Evolutionary conservation across 345 rosid species (phyloP).

Genomic region (sweet orange (Citrus sinensis)): DNA sequence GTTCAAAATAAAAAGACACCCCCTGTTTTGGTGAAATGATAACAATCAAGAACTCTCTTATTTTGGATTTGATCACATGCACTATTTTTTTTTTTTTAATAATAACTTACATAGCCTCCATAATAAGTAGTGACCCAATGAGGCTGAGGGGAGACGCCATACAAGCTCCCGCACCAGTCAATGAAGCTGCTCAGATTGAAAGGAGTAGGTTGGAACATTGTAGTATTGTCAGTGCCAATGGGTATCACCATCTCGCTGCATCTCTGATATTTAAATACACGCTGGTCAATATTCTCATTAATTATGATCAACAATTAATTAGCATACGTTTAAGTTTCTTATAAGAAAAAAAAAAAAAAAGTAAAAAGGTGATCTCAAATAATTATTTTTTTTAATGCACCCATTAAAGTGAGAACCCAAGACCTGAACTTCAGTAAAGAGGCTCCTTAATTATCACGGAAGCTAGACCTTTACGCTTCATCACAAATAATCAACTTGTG

Average conservation of each 20-base stretch:
- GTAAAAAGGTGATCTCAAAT: too few species aligned
- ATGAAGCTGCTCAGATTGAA: conserved; percentile 14
- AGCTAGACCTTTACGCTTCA: too few species aligned
- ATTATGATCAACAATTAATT: background rate
- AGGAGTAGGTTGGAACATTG: conserved; percentile 36
- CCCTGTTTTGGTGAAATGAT: too few species aligned
- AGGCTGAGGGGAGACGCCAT: conserved; percentile 43
- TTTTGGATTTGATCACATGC: too few species aligned
- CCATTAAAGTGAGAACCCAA: too few species aligned
- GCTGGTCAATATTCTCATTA: background rate
- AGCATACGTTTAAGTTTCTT: background rate
- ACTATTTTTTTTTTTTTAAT: too few species aligned
- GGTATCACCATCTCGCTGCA: conserved; percentile 63
- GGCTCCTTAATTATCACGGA: too few species aligned
- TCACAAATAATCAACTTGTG: too few species aligned
- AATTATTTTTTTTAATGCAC: too few species aligned
- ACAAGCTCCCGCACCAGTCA: background rate
- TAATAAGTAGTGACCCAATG: conserved; percentile 54
- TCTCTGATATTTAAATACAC: conserved; percentile 8
- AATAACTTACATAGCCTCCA: conserved; percentile 40
- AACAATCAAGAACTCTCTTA: too few species aligned
- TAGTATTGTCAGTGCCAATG: conserved; percentile 23
- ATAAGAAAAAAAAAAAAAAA: background rate
- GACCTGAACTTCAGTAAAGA: too few species aligned
- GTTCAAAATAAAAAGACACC: too few species aligned